phyloP scores from a whole-genome alignment of 345 rosid species.

The Corchorus olitorius region DNA sequence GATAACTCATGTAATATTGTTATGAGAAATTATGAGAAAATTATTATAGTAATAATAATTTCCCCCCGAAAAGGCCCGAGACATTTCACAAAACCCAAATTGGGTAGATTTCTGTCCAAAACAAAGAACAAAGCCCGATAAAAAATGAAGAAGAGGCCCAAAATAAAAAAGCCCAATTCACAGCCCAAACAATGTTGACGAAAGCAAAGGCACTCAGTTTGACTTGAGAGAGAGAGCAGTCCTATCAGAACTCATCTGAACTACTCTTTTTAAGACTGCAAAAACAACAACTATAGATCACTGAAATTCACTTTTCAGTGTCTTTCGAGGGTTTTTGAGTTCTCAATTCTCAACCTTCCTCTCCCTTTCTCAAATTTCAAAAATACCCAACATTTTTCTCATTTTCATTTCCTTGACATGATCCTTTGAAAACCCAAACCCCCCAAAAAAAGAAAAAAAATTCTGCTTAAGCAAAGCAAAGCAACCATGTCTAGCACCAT shows the following conservation, averaged over 20 bases:
- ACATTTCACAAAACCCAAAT: not conserved
- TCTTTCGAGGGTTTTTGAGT: slow-evolving; percentile 8
- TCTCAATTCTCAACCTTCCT: not conserved
- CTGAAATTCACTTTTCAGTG: not conserved
- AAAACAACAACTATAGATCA: not conserved
- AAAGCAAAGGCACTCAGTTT: not conserved
- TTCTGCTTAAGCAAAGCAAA: not conserved
- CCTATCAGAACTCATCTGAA: not conserved
- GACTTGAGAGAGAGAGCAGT: not conserved
- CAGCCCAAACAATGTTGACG: not conserved
- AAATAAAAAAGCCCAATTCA: not conserved
- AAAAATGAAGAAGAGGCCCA: not conserved
- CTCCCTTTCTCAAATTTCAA: not conserved
- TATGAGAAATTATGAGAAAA: too few relatives aligned
- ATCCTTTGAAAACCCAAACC: slow-evolving; percentile 32
- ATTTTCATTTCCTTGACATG: not conserved
- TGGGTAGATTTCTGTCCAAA: not conserved
- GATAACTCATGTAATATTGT: too few relatives aligned
- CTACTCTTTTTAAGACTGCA: not conserved
- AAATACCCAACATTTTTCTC: not conserved
- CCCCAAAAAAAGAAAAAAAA: slow-evolving; percentile 28
- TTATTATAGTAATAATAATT: too few relatives aligned
- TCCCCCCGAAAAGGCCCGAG: too few relatives aligned
- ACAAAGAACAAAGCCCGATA: not conserved
- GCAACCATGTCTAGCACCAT: not conserved